Evolutionary conservation across 2,329 filamentous ascomycete species (phyloP).

Genomic region (Bipolaris oryzae): DNA sequence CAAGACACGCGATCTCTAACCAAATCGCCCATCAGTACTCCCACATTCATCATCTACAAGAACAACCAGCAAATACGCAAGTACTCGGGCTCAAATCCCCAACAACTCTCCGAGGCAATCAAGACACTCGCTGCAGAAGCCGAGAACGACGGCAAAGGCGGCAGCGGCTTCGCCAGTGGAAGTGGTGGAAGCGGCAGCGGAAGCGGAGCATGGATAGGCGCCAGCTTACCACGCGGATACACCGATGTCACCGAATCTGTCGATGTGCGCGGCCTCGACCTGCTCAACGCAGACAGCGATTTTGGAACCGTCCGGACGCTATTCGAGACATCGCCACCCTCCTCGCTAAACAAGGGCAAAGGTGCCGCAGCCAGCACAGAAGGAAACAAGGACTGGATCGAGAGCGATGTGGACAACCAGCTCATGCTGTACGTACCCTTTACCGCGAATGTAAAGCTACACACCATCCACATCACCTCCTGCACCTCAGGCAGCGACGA

Average conservation of each 20-base stretch:
- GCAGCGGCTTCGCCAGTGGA: conserved; percentile 50
- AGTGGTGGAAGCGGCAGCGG: conserved; percentile 45
- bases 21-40: conserved; percentile 61
- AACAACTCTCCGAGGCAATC: conserved; percentile 72
- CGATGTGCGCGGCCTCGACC: conserved; percentile 78
- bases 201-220: conserved; percentile 71
- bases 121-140: conserved; percentile 73
- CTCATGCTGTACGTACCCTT: conserved; percentile 92
- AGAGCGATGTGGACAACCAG: conserved; percentile 97
- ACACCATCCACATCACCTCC: conserved; percentile 86
- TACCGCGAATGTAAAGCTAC: conserved; percentile 84
- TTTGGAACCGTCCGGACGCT: conserved; percentile 74
- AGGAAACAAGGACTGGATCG: conserved; percentile 78
- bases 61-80: conserved; percentile 70
- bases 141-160: conserved; percentile 52
- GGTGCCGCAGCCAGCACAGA: conserved; percentile 49
- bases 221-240: conserved; percentile 78
- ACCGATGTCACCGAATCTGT: conserved; percentile 81
- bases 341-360: conserved; percentile 59
- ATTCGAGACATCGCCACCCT: conserved; percentile 73
- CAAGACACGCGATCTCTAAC: conserved; percentile 17
- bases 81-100: conserved; percentile 75
- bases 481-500: conserved; percentile 62
- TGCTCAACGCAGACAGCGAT: conserved; percentile 83
- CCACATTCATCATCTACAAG: conserved; percentile 86